Conservation (phyloP, 371 early-diverging fungal genomes). For the Actinomortierella ambigua region DNA sequence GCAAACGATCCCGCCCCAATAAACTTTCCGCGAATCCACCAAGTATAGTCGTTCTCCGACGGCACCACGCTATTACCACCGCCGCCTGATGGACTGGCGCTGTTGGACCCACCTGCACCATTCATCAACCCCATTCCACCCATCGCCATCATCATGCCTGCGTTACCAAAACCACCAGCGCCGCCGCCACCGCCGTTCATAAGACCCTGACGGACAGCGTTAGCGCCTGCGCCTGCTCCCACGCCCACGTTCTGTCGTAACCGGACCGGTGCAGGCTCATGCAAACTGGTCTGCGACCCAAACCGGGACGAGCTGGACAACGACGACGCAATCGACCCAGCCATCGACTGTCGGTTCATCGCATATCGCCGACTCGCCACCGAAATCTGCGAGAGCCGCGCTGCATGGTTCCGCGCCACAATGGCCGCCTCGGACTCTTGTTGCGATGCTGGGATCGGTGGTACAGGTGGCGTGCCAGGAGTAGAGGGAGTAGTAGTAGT, state of each 20-base stretch:
- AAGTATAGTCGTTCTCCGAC: conserved; percentile 43
- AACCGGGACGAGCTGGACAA: conserved; percentile 7
- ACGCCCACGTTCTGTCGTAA: no score
- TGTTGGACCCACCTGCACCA: no score
- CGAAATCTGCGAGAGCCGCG: conserved; percentile 39
- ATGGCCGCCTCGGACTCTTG: conserved; percentile 2
- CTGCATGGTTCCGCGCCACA: conserved; percentile 16
- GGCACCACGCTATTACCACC: conserved; percentile 25
- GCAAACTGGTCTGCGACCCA: conserved; percentile 1
- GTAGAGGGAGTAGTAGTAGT: no score
- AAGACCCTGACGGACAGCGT: no score
- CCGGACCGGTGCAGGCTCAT: no score
- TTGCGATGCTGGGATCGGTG: no score
- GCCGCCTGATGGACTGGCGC: background rate
- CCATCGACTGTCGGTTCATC: conserved; percentile 26
- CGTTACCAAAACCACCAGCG: no score
- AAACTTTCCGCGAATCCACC: conserved; percentile 88
- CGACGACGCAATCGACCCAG: conserved; percentile 29
- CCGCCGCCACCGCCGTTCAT: no score
- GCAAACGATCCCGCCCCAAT: conserved; percentile 99
- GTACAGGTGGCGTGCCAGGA: no score
- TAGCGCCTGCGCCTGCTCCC: no score
- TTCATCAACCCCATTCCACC: no score
- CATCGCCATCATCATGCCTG: no score
- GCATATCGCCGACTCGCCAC: conserved; percentile 37